phyloP scores from a whole-genome alignment of 192 early-diverging fungal genomes.

The Rhizoclosmatium sp. region DNA sequence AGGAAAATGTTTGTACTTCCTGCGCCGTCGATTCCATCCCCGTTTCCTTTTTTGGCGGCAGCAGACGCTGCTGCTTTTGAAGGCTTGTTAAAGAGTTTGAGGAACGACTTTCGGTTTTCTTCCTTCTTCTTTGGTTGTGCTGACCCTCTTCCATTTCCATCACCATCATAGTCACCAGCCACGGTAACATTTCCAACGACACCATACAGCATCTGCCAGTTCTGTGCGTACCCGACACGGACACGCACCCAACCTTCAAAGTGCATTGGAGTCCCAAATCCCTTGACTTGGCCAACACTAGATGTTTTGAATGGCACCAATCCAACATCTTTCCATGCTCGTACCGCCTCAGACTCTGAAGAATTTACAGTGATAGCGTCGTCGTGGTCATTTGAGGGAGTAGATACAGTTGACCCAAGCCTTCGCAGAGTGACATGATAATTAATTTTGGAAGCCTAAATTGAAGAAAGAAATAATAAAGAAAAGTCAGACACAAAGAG shows the following conservation, averaged over 20 bases:
- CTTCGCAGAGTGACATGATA: constrained; percentile 25
- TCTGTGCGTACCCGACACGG: constrained; percentile 17
- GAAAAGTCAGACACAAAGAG: too few relatives aligned
- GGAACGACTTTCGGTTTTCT: not conserved
- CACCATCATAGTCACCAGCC: constrained; percentile 11
- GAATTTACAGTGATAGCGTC: not conserved
- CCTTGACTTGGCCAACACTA: constrained; percentile 13
- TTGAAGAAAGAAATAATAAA: not conserved
- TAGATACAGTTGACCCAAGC: not conserved
- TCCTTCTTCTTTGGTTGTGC: not conserved
- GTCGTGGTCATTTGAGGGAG: not conserved
- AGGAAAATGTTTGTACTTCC: constrained; percentile 2
- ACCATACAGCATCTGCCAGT: constrained; percentile 21
- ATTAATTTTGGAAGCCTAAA: constrained; percentile 34
- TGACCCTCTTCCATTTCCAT: not conserved
- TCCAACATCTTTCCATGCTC: constrained; percentile 34
- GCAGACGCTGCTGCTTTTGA: not conserved
- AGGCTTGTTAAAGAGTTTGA: constrained; percentile 24
- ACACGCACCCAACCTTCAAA: constrained; percentile 35
- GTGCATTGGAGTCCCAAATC: constrained; percentile 1
- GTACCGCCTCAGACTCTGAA: constrained; percentile 5
- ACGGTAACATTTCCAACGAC: constrained; percentile 30
- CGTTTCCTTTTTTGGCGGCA: not conserved
- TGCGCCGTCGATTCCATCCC: not conserved
- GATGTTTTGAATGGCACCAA: constrained; percentile 27